These are phyloP conservation scores for Rhizopus microsporus DNA, from an alignment of 371 early-diverging fungal species.

Conservation along the genomic window DNA sequence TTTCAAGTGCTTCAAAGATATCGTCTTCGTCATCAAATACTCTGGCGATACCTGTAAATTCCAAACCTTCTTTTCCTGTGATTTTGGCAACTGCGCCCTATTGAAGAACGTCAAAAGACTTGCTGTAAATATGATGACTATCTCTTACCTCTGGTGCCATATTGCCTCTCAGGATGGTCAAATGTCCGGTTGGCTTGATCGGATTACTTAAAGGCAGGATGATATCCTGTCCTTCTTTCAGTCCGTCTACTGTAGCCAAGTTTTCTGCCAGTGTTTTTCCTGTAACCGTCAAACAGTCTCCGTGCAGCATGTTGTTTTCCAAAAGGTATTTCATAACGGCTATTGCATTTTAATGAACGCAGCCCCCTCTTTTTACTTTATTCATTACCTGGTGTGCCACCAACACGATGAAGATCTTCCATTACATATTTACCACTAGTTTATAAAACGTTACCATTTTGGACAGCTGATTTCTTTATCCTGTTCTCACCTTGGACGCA, in stretches of 20 bases:
- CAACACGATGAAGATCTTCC: constrained; percentile 88
- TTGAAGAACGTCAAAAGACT: constrained; percentile 40
- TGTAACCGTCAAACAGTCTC: constrained; percentile 90
- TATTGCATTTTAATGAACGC: neutral
- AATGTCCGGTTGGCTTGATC: constrained; percentile 78
- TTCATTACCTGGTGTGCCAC: constrained; percentile 82
- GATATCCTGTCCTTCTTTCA: constrained; percentile 68
- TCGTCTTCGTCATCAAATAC: constrained; percentile 92
- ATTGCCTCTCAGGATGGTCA: constrained; percentile 78
- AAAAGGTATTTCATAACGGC: constrained; percentile 84
- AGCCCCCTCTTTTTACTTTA: neutral
- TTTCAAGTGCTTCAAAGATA: constrained; percentile 84
- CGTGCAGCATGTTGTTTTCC: constrained; percentile 77
- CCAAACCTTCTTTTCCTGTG: constrained; percentile 96
- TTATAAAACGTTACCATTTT: neutral
- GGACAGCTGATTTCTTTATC: neutral
- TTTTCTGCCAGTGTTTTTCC: constrained; percentile 94
- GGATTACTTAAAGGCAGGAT: constrained; percentile 68
- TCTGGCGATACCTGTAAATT: constrained; percentile 83
- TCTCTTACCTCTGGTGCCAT: constrained; percentile 71
- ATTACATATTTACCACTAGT: constrained; percentile 91
- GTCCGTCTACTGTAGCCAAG: constrained; percentile 68
- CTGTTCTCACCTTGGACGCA: constrained; percentile 76
- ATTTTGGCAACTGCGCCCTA: constrained; percentile 92
- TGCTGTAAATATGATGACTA: neutral